Base-by-base conservation (phyloP, 768 basidiomycete species). In the Auriscalpium vulgare region DNA sequence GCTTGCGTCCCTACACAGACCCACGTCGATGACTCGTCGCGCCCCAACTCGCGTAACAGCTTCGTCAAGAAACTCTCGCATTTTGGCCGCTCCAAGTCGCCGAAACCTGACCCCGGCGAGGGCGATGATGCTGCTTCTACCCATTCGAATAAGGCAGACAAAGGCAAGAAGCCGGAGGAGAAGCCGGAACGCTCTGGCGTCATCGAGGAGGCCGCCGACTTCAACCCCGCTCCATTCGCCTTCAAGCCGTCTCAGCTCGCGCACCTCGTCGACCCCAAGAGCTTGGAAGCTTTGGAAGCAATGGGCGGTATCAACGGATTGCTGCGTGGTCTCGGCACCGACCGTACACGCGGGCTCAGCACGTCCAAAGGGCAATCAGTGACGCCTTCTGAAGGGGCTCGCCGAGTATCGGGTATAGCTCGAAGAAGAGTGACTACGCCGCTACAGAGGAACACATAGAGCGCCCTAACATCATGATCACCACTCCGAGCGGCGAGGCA, bases 251-350 rank as follows among this genome's bases (percentile, higher is more conserved):
- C 77, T 58, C 74, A 78, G 50, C 83, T 97, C 14, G 95, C 95
- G 1, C 81, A 83, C 57, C 79, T 97, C 53, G 83, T 98, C 38
- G 95, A 98, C 67, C 93, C 94, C 9, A 97, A 97, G 72, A 85
- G 75, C 59, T 60, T 94, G 10, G 78, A 85, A 2, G 67, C 76
- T 13, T 78, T 99, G 36, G 74, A 74, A 16, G 69, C 69, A 10
- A 75, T 95, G 37, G 94, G 93, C 17, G 97, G 97, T 44, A 73
- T 78, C 8, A 62, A 74, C 0, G 82, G 78, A 8, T 66, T 98
- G 11, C 70, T 95, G 11, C 70, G 72, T 1, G 87, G 91, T 6
- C 79, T 98, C 8, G 91, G 91, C 11, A 86, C 90, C 0, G 71
- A 88, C 59, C 63, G 68, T 3, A 72, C 76, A 3, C 71, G 59